A percentile compares a stretch with the other conserved stretches of the same genome.
phyloP scores from a whole-genome alignment of 441 rosid genomes.

The Cnidoscolus chayamansa region DNA sequence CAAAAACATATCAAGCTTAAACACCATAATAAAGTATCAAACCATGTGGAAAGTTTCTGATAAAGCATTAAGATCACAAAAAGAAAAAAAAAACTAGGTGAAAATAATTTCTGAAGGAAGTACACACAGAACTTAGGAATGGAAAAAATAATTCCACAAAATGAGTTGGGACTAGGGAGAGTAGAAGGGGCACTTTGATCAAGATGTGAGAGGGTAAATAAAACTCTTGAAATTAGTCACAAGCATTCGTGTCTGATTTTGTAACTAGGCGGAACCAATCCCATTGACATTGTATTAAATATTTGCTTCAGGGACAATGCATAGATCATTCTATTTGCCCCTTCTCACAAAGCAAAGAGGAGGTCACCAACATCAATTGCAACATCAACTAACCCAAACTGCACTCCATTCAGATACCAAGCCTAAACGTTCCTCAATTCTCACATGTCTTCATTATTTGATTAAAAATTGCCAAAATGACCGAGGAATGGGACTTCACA shows the following conservation, averaged over 20 bases:
- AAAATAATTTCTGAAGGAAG: not conserved
- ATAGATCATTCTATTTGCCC: not conserved
- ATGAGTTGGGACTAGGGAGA: not conserved
- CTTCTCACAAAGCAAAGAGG: not conserved
- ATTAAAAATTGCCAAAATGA: not conserved
- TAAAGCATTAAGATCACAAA: not conserved
- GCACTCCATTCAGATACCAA: not conserved
- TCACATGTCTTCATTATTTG: not conserved
- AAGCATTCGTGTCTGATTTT: not conserved
- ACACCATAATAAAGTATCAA: not conserved
- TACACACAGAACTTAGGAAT: not conserved
- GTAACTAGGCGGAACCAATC: not conserved
- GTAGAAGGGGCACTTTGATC: no score
- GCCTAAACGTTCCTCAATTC: not conserved
- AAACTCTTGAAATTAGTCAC: not conserved
- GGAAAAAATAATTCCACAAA: not conserved
- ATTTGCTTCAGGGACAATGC: not conserved
- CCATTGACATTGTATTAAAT: not conserved
- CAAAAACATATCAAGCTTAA: slow-evolving; percentile 17
- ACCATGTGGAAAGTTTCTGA: not conserved
- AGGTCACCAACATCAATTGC: not conserved
- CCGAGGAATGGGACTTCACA: not conserved
- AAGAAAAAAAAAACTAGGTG: not conserved
- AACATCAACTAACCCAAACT: not conserved
- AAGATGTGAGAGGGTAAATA: not conserved